Conservation (phyloP, 768 basidiomycete genomes). For the Xanthoconium purpureum region DNA sequence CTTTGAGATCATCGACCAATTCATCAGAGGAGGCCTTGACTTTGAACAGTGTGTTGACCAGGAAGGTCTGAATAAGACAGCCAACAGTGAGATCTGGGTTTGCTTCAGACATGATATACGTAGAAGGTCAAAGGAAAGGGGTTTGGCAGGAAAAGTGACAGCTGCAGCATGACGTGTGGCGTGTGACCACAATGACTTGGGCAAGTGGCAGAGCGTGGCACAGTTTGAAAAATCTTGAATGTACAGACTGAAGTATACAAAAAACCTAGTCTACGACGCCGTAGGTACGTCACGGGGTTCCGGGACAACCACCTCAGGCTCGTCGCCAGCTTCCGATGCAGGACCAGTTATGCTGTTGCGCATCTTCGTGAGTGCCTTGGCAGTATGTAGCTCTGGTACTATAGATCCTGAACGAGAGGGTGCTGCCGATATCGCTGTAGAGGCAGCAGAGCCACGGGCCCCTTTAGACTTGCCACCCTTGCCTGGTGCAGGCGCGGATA, state of each 20-base stretch:
- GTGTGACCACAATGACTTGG: too few relatives aligned
- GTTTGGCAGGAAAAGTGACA: slow-evolving; percentile 2
- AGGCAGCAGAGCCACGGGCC: slow-evolving; percentile 34
- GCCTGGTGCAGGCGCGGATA: slow-evolving; percentile 44
- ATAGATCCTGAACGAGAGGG: slow-evolving; percentile 59
- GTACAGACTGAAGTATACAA: slow-evolving; percentile 5
- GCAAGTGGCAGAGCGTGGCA: too few relatives aligned
- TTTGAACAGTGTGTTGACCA: too few relatives aligned
- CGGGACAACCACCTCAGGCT: slow-evolving; percentile 39
- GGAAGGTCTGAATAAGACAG: too few relatives aligned
- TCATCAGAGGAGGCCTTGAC: too few relatives aligned
- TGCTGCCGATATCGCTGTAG: slow-evolving; percentile 46
- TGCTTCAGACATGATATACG: too few relatives aligned
- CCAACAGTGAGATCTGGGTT: too few relatives aligned
- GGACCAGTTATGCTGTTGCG: slow-evolving; percentile 55
- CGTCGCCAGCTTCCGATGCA: slow-evolving; percentile 47
- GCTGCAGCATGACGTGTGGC: neutral
- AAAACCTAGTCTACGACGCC: slow-evolving; percentile 13
- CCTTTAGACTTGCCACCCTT: slow-evolving; percentile 44
- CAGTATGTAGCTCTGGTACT: slow-evolving; percentile 42
- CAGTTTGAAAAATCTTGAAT: too few relatives aligned
- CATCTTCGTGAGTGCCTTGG: slow-evolving; percentile 64
- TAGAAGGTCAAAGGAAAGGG: too few relatives aligned
- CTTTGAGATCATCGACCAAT: too few relatives aligned
- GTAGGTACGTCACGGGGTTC: slow-evolving; percentile 20